These are phyloP conservation scores for Juglanconis juglandina DNA, from an alignment of 2,329 filamentous ascomycete genomes.

Conservation along the genomic window DNA sequence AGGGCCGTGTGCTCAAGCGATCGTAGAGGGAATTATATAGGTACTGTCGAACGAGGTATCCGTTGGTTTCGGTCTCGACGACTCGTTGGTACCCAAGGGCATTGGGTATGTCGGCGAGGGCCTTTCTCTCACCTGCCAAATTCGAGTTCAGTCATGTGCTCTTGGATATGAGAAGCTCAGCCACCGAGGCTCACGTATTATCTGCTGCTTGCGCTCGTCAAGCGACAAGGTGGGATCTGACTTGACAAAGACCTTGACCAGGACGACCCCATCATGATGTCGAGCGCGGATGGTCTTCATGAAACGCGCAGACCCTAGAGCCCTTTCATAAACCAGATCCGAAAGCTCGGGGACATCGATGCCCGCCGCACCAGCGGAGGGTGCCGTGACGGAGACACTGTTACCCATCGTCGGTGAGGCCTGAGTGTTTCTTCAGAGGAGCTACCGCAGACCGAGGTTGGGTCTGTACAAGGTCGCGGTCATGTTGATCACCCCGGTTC, in stretches of 20 bases:
- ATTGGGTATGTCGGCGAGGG: conserved; percentile 81
- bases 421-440: background rate
- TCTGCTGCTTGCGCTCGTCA: conserved; percentile 71
- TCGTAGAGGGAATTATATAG: conserved; percentile 97
- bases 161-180: background rate
- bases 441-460: conserved; percentile 14
- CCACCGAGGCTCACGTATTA: conserved; percentile 58
- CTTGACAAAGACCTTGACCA: conserved; percentile 94
- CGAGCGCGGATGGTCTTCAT: conserved; percentile 94
- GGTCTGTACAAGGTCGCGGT: background rate
- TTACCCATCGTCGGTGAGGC: conserved; percentile 71
- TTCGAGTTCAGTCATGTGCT: conserved; percentile 8
- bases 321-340: conserved; percentile 88
- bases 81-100: conserved; percentile 86
- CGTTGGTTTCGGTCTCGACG: conserved; percentile 86
- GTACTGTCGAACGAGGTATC: conserved; percentile 90
- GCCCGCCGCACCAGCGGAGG: conserved; percentile 85
- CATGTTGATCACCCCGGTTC: conserved; percentile 8
- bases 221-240: conserved; percentile 80
- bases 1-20: conserved; percentile 91
- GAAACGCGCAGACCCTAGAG: conserved; percentile 85
- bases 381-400: conserved; percentile 89
- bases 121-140: conserved; percentile 68
- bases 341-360: conserved; percentile 92
- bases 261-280: conserved; percentile 83